Conservation (phyloP, 371 early-diverging fungal species). For the Basidiobolus meristosporus region DNA sequence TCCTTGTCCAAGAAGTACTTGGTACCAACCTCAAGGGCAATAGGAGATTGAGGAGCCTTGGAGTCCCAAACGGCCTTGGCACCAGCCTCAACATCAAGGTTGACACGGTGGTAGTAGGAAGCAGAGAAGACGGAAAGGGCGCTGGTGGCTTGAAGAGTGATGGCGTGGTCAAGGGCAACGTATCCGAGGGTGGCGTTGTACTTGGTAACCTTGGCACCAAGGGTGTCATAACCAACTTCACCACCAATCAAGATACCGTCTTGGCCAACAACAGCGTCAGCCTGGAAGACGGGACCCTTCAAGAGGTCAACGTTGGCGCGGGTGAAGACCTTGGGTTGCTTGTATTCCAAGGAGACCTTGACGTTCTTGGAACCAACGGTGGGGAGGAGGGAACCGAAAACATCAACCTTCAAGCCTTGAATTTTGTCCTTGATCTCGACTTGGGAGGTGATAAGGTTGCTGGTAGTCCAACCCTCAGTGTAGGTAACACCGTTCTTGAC, state of each 20-base stretch:
- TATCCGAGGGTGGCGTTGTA: conserved; percentile 78
- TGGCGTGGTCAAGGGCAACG: conserved; percentile 66
- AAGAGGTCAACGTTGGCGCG: conserved; percentile 52
- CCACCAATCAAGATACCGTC: conserved; percentile 81
- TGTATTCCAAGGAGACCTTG: conserved; percentile 59
- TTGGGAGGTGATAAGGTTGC: conserved; percentile 77
- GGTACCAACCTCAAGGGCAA: conserved; percentile 86
- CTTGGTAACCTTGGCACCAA: conserved; percentile 64
- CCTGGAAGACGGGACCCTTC: conserved; percentile 59
- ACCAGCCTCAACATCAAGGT: conserved; percentile 76
- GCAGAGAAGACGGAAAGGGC: conserved; percentile 56
- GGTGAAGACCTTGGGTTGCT: conserved; percentile 60
- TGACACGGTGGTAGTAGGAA: conserved; percentile 91
- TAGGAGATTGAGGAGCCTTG: conserved; percentile 32
- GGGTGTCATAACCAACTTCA: conserved; percentile 81
- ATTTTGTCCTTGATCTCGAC: conserved; percentile 86
- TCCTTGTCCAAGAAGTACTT: conserved; percentile 77
- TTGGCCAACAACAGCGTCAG: conserved; percentile 49
- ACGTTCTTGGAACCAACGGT: conserved; percentile 36
- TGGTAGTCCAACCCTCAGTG: conserved; percentile 90
- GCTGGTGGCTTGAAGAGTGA: conserved; percentile 59
- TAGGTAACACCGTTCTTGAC: conserved; percentile 79
- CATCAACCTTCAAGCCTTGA: conserved; percentile 60
- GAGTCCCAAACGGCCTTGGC: conserved; percentile 84
- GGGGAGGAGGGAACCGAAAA: conserved; percentile 24